Evolutionary conservation across 345 rosid genomes (phyloP).

Genomic region (Stellera chamaejasme): DNA sequence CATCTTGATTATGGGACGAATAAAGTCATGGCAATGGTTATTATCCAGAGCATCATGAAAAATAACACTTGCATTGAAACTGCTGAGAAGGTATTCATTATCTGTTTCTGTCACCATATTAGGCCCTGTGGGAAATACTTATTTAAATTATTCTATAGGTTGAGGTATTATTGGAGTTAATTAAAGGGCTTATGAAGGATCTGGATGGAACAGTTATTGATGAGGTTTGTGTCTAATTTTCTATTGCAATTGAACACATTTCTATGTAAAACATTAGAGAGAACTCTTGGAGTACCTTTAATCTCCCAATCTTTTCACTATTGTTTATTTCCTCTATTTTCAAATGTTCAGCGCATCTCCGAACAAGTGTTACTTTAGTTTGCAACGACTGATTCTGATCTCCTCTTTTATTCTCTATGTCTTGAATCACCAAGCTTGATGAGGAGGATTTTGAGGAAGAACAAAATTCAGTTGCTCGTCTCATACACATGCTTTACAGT

Average conservation of each 20-base stretch:
- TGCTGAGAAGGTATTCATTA: slow-evolving; percentile 54
- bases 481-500: slow-evolving; percentile 73
- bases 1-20: slow-evolving; percentile 79
- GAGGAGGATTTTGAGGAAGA: slow-evolving; percentile 94
- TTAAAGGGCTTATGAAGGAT: slow-evolving; percentile 87
- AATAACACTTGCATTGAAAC: slow-evolving; percentile 62
- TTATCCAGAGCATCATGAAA: slow-evolving; percentile 84
- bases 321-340: not conserved
- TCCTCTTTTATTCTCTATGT: slow-evolving; percentile 9
- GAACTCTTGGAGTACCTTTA: not conserved
- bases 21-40: slow-evolving; percentile 85
- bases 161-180: slow-evolving; percentile 76
- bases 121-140: slow-evolving; percentile 9
- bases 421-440: slow-evolving; percentile 41
- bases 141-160: slow-evolving; percentile 37
- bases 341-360: not conserved
- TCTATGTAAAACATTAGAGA: not conserved
- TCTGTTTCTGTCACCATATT: slow-evolving; percentile 8
- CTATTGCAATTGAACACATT: slow-evolving; percentile 1
- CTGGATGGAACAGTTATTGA: slow-evolving; percentile 48
- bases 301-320: not conserved
- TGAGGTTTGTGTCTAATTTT: slow-evolving; percentile 38
- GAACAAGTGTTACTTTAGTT: not conserved
- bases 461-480: slow-evolving; percentile 83
- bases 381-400: not conserved